Percentiles rank a stretch among this genome's conserved stretches.
Conservation (phyloP, 148 eudicot genomes). For the Nepenthes gracilis region DNA sequence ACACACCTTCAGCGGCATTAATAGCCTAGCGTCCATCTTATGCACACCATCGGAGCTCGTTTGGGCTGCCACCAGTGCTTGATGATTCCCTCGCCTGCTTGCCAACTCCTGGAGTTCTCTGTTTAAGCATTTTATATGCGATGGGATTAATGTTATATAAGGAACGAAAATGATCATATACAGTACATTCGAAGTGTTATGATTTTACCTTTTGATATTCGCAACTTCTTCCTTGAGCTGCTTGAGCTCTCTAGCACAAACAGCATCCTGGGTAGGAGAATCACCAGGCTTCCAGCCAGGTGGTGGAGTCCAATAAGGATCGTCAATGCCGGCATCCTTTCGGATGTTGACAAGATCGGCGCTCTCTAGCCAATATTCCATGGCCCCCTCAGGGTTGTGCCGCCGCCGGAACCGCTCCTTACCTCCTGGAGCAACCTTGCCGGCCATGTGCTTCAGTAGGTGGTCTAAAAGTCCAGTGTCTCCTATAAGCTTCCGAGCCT, state of each 20-base stretch:
- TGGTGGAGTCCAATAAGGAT: conserved; percentile 86
- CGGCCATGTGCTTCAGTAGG: conserved; percentile 90
- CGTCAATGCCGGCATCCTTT: conserved; percentile 50
- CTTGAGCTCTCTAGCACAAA: conserved; percentile 26
- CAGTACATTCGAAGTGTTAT: no score
- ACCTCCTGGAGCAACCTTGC: conserved; percentile 80
- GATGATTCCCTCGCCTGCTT: conserved; percentile 7
- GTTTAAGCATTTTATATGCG: not conserved
- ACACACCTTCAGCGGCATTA: conserved; percentile 20
- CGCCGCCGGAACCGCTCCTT: conserved; percentile 62
- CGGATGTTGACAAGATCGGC: conserved; percentile 60
- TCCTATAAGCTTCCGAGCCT: conserved; percentile 74
- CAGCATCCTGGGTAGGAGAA: conserved; percentile 27
- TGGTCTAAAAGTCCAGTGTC: conserved; percentile 93
- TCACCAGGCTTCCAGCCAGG: conserved; percentile 89
- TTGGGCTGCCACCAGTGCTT: conserved; percentile 2
- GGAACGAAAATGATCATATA: no score
- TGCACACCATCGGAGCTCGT: conserved; percentile 6
- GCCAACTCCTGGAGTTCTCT: not conserved
- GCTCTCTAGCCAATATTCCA: conserved; percentile 94
- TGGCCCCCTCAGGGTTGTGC: conserved; percentile 83
- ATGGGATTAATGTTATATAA: no score
- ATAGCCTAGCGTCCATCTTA: not conserved
- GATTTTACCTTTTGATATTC: conserved; percentile 27
- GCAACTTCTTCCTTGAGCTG: conserved; percentile 26